Percentiles rank a stretch among this genome's conserved stretches.
These are phyloP conservation scores for Eryngium alpinum DNA, from an alignment of 140 eudicot species.

Conservation along the genomic window DNA sequence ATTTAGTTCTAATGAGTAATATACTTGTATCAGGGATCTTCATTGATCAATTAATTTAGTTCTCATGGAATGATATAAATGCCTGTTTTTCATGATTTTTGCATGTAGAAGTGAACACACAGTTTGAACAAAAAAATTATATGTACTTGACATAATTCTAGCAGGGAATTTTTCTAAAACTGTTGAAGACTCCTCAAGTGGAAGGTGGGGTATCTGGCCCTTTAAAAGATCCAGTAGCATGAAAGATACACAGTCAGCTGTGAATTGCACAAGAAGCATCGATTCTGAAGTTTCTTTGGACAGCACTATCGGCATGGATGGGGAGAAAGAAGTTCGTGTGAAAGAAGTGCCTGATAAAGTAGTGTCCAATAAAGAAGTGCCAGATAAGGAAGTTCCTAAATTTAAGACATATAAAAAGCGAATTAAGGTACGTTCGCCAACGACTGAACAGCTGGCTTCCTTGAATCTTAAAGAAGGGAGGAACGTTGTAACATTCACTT, in stretches of 20 bases:
- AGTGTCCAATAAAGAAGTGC: background rate
- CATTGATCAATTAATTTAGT: background rate
- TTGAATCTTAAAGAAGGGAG: slow-evolving; percentile 76
- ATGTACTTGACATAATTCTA: slow-evolving; percentile 13
- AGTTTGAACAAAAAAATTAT: background rate
- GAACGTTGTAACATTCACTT: slow-evolving; percentile 68
- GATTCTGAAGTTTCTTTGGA: slow-evolving; percentile 25
- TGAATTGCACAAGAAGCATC: slow-evolving; percentile 16
- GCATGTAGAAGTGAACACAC: background rate
- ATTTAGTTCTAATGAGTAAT: background rate
- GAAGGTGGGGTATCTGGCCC: slow-evolving; percentile 70
- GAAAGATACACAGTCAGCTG: slow-evolving; percentile 23
- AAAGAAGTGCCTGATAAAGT: background rate
- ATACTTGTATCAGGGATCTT: background rate
- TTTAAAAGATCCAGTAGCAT: slow-evolving; percentile 44
- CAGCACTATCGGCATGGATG: slow-evolving; percentile 17
- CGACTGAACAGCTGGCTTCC: slow-evolving; percentile 83
- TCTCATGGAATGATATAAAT: background rate
- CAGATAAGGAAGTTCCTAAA: slow-evolving; percentile 19
- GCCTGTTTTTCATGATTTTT: background rate
- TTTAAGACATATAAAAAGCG: slow-evolving; percentile 35
- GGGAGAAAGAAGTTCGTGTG: slow-evolving; percentile 23
- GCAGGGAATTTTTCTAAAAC: slow-evolving; percentile 34
- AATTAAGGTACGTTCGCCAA: slow-evolving; percentile 49
- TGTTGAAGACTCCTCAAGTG: slow-evolving; percentile 31